Evolutionary conservation across 108 stramenopile genomes (phyloP).

Genomic region (Aurantiochytrium sp.): DNA sequence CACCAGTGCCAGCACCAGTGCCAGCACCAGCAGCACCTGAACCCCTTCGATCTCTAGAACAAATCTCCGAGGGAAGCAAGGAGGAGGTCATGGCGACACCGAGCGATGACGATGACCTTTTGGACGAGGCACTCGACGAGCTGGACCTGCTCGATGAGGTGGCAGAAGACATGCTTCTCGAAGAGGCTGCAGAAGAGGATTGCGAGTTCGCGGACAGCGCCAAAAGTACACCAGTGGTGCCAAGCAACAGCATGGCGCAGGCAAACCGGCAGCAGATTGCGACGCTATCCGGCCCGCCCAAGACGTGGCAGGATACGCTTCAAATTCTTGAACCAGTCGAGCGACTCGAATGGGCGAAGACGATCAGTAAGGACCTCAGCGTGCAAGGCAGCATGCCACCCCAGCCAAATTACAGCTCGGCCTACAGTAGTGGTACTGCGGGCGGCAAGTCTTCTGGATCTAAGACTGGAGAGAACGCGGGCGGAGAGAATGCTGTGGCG

Average conservation of each 20-base stretch:
- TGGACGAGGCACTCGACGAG: not conserved
- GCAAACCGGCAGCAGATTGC: too few relatives aligned
- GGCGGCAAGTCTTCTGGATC: not conserved
- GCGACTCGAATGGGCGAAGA: constrained; percentile 3
- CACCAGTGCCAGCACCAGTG: too few relatives aligned
- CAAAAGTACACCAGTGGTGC: not conserved
- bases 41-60: too few relatives aligned
- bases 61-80: too few relatives aligned
- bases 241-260: not conserved
- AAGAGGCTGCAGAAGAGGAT: not conserved
- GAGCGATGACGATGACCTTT: not conserved
- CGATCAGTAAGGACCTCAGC: not conserved
- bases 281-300: not conserved
- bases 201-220: not conserved
- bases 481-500: not conserved
- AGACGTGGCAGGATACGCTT: not conserved
- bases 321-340: not conserved
- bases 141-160: not conserved
- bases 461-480: not conserved
- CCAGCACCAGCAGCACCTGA: too few relatives aligned
- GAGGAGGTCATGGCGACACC: not conserved
- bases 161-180: not conserved
- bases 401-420: not conserved
- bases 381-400: not conserved
- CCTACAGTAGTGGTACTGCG: not conserved